A percentile compares a stretch with the other conserved stretches of the same genome.
Evolutionary conservation across 148 eudicot genomes (phyloP).

Genomic region (Vaccinium vitisidaea): DNA sequence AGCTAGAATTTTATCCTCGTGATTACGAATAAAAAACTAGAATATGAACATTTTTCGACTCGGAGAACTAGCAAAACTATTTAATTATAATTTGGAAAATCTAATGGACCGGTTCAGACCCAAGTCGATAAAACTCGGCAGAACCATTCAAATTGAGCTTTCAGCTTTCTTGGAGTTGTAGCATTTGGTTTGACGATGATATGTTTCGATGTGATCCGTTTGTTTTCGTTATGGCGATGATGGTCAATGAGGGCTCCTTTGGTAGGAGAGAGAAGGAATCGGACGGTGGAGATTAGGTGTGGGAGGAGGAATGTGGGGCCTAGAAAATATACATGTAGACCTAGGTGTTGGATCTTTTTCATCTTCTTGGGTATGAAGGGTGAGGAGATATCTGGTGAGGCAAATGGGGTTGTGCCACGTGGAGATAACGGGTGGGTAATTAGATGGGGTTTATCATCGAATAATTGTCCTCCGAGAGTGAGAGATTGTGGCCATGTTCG

Average conservation of each 20-base stretch:
- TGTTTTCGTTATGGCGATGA: not conserved
- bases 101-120: not conserved
- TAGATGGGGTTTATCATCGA: not conserved
- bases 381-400: conserved; percentile 12
- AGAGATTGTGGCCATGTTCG: too few species aligned
- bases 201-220: conserved; percentile 9
- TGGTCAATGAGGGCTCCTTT: not conserved
- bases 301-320: not conserved
- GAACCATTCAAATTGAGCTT: not conserved
- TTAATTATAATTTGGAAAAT: not conserved
- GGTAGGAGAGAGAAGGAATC: not conserved
- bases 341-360: too few species aligned
- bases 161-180: not conserved
- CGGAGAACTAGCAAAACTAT: too few species aligned
- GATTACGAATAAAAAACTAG: too few species aligned
- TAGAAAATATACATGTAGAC: not conserved
- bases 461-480: too few species aligned
- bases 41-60: too few species aligned
- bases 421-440: conserved; percentile 12
- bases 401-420: conserved; percentile 15
- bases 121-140: not conserved
- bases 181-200: not conserved
- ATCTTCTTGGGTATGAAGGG: not conserved
- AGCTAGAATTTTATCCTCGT: too few species aligned
- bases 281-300: not conserved